A percentile compares a stretch with the other conserved stretches of the same genome.
These are phyloP conservation scores for Reticulascus tulasneorum DNA, from an alignment of 2,329 filamentous ascomycete genomes.

Conservation along the genomic window DNA sequence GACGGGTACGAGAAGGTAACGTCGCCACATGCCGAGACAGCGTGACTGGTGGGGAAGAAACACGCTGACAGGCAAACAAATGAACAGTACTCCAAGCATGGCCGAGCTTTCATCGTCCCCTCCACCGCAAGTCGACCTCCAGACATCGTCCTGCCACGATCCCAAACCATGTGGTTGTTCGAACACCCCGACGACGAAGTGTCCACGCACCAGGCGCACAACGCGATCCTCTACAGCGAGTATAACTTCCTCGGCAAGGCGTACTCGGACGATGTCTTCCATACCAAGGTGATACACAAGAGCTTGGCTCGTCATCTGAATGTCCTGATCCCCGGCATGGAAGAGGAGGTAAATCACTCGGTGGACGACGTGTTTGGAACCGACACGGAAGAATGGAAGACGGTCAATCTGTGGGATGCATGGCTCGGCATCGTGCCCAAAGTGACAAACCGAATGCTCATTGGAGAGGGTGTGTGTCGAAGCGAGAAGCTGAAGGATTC, in stretches of 20 bases:
- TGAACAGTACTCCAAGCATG: slow-evolving; percentile 37
- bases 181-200: slow-evolving; percentile 41
- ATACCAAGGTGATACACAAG: slow-evolving; percentile 38
- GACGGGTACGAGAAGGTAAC: slow-evolving; percentile 39
- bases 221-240: slow-evolving; percentile 29
- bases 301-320: slow-evolving; percentile 37
- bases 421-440: slow-evolving; percentile 38
- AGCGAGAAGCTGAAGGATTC: slow-evolving; percentile 41
- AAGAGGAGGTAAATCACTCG: slow-evolving; percentile 34
- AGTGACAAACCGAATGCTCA: slow-evolving; percentile 40
- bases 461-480: slow-evolving; percentile 33
- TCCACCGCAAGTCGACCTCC: slow-evolving; percentile 34
- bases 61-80: neutral
- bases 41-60: neutral
- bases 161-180: slow-evolving; percentile 41
- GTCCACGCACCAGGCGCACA: slow-evolving; percentile 37
- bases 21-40: neutral
- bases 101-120: slow-evolving; percentile 37
- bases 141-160: slow-evolving; percentile 40
- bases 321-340: slow-evolving; percentile 33
- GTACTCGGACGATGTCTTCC: slow-evolving; percentile 32
- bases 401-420: slow-evolving; percentile 40
- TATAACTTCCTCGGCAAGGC: slow-evolving; percentile 39
- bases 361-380: slow-evolving; percentile 30
- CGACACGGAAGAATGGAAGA: slow-evolving; percentile 30